A percentile compares a stretch with the other conserved stretches of the same genome.
Evolutionary conservation across 306 rosid species (phyloP).

Genomic region (Vigna trinervia): DNA sequence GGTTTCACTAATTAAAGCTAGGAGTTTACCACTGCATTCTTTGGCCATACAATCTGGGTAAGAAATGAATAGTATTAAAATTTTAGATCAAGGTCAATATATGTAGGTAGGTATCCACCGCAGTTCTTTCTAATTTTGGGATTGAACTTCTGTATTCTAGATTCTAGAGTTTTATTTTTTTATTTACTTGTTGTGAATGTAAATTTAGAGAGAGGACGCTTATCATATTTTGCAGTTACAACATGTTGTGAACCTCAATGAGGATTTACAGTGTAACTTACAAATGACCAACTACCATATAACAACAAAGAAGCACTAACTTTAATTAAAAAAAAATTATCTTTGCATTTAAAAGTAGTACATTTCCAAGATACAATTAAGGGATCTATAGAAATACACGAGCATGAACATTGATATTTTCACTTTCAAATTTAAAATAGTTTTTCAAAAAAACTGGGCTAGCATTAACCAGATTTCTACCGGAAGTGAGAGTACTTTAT

Average conservation of each 20-base stretch:
- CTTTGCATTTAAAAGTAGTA: neutral
- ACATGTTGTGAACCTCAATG: neutral
- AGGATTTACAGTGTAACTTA: neutral
- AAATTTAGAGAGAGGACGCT: neutral
- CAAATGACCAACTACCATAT: neutral
- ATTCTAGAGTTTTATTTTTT: neutral
- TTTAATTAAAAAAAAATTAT: neutral
- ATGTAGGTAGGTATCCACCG: neutral
- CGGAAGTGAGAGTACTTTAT: neutral
- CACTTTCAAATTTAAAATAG: neutral
- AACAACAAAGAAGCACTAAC: neutral
- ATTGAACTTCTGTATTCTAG: neutral
- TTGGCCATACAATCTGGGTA: neutral
- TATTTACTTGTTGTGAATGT: neutral
- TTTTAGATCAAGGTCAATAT: too few species aligned
- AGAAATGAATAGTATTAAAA: too few species aligned
- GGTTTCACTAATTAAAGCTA: neutral
- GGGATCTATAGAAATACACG: neutral
- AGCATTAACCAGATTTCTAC: neutral
- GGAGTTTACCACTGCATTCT: neutral
- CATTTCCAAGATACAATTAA: neutral
- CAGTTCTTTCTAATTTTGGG: neutral
- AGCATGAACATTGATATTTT: neutral
- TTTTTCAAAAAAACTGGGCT: neutral
- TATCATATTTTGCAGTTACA: neutral